phyloP scores from a whole-genome alignment of 768 basidiomycete species.

The Mycena latifolia region DNA sequence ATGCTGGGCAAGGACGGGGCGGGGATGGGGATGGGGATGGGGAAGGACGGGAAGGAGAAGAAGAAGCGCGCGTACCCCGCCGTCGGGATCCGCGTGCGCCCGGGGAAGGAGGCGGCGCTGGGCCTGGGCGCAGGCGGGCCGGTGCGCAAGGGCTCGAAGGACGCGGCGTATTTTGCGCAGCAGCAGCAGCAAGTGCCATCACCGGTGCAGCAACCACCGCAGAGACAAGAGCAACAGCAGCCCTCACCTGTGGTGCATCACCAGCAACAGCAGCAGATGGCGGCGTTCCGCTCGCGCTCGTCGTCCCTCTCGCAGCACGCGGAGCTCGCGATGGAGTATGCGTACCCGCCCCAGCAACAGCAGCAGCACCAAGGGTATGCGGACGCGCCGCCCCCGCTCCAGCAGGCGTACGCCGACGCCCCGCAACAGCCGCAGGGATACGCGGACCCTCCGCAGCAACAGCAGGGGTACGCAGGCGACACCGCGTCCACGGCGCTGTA shows the following conservation, averaged over 20 bases:
- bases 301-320: conserved; percentile 39
- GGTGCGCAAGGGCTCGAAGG: not conserved
- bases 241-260: too few relatives aligned
- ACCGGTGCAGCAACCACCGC: not conserved
- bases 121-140: conserved; percentile 22
- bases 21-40: conserved; percentile 1
- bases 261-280: conserved; percentile 13
- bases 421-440: conserved; percentile 36
- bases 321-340: conserved; percentile 31
- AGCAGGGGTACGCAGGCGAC: conserved; percentile 32
- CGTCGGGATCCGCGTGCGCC: conserved; percentile 37
- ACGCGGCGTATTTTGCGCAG: not conserved
- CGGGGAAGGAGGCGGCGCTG: conserved; percentile 13
- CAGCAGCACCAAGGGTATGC: too few relatives aligned
- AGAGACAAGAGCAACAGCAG: conserved; percentile 12
- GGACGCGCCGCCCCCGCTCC: conserved; percentile 24
- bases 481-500: conserved; percentile 32
- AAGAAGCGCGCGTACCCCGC: conserved; percentile 56
- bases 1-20: not conserved
- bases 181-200: not conserved
- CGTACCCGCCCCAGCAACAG: conserved; percentile 36
- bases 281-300: conserved; percentile 43
- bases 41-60: conserved; percentile 54
- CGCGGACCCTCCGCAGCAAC: conserved; percentile 31
- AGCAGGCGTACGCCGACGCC: conserved; percentile 27